Conservation (phyloP, 495 filamentous ascomycete species). For the Rusavskia elegans region DNA sequence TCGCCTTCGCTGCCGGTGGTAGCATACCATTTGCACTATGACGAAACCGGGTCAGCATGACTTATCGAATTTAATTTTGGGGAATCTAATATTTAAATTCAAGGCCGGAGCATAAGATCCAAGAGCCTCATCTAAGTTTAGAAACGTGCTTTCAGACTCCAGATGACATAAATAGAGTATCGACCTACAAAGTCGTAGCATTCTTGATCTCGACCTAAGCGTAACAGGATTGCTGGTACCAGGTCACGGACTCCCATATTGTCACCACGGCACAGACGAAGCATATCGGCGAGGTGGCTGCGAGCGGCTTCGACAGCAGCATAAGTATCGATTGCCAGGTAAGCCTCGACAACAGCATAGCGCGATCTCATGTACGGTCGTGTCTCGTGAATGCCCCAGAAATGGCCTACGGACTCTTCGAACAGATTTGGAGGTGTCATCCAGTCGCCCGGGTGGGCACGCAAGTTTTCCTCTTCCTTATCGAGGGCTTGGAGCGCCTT, state of each 20-base stretch:
- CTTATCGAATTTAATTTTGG: too few relatives aligned
- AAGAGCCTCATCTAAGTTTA: too few relatives aligned
- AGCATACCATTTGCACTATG: too few relatives aligned
- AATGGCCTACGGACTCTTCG: slow-evolving; percentile 19
- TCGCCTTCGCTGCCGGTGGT: too few relatives aligned
- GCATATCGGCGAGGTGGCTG: slow-evolving; percentile 20
- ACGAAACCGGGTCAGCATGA: too few relatives aligned
- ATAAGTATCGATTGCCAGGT: slow-evolving; percentile 19
- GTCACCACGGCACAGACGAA: slow-evolving; percentile 26
- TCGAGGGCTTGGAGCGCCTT: slow-evolving; percentile 5
- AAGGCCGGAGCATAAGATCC: too few relatives aligned
- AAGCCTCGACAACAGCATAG: slow-evolving; percentile 14
- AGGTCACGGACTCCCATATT: slow-evolving; percentile 26
- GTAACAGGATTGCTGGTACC: slow-evolving; percentile 27
- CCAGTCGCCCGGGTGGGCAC: slow-evolving; percentile 13
- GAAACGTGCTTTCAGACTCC: too few relatives aligned
- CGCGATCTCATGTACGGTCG: slow-evolving; percentile 29
- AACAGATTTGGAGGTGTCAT: slow-evolving; percentile 20
- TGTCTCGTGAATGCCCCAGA: slow-evolving; percentile 23
- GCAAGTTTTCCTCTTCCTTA: slow-evolving; percentile 20
- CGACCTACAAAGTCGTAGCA: too few relatives aligned
- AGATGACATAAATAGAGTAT: too few relatives aligned
- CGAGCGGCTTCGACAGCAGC: slow-evolving; percentile 22
- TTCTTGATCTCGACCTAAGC: slow-evolving; percentile 33
- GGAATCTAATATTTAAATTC: too few relatives aligned